These are phyloP conservation scores for Diplodia scrobiculata DNA, from an alignment of 2,329 filamentous ascomycete species.

Conservation along the genomic window DNA sequence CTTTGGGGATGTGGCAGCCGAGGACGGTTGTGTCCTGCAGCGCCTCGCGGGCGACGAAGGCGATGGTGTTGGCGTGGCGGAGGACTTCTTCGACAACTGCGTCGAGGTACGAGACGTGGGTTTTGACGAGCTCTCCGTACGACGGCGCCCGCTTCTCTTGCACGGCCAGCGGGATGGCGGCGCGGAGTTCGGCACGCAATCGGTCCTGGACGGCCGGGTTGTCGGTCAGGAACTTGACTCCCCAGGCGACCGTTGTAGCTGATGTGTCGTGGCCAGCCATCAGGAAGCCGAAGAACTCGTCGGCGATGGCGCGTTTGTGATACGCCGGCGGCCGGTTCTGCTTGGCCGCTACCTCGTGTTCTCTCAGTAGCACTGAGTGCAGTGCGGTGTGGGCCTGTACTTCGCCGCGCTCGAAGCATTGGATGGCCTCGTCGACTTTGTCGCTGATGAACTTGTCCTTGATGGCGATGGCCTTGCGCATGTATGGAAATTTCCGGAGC, in stretches of 20 bases:
- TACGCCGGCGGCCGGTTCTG: slow-evolving; percentile 27
- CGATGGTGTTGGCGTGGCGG: slow-evolving; percentile 39
- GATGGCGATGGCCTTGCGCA: background rate
- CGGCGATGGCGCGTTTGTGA: slow-evolving; percentile 15
- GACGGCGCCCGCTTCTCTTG: slow-evolving; percentile 27
- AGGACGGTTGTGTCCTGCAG: slow-evolving; percentile 47
- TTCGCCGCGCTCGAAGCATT: background rate
- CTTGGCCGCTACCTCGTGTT: slow-evolving; percentile 28
- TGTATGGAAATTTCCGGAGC: background rate
- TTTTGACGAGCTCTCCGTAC: slow-evolving; percentile 34
- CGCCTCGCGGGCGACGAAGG: slow-evolving; percentile 38
- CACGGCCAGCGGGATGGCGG: slow-evolving; percentile 35
- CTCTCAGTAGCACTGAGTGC: slow-evolving; percentile 30
- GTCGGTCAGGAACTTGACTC: slow-evolving; percentile 45
- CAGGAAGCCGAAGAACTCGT: slow-evolving; percentile 39
- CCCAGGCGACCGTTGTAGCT: slow-evolving; percentile 48
- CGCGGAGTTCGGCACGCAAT: slow-evolving; percentile 40
- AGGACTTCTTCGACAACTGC: slow-evolving; percentile 48
- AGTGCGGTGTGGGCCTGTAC: slow-evolving; percentile 21
- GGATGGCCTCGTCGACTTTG: background rate
- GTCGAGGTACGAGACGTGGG: slow-evolving; percentile 33
- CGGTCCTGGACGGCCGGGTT: slow-evolving; percentile 42
- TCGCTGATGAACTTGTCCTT: slow-evolving; percentile 6
- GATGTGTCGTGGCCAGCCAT: slow-evolving; percentile 54
- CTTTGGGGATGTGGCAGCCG: slow-evolving; percentile 47